A percentile compares a stretch with the other conserved stretches of the same genome.
Conservation (phyloP, 805 yeast genomes). For the Ogataea trehaloabstinens region DNA sequence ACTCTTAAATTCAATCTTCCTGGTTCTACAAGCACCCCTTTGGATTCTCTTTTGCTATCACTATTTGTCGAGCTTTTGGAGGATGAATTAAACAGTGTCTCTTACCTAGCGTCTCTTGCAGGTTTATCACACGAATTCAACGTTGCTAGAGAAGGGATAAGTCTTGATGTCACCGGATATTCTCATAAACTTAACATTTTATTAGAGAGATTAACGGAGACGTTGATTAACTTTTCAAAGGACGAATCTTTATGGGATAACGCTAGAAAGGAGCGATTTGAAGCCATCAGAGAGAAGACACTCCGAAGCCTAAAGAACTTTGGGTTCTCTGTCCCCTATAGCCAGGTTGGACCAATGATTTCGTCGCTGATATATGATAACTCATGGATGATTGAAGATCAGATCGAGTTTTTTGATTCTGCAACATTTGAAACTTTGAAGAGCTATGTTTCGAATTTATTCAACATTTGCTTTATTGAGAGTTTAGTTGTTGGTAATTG, state of each 20-base stretch:
- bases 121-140: conserved; percentile 62
- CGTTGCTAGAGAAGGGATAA: conserved; percentile 67
- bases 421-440: conserved; percentile 41
- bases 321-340: conserved; percentile 72
- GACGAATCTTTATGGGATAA: conserved; percentile 24
- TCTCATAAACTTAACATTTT: conserved; percentile 74
- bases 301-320: conserved; percentile 64
- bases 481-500: conserved; percentile 77
- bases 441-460: conserved; percentile 49
- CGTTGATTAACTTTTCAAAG: conserved; percentile 45
- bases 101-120: conserved; percentile 83
- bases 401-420: conserved; percentile 47
- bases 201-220: conserved; percentile 56
- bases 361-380: conserved; percentile 68
- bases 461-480: conserved; percentile 63
- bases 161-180: conserved; percentile 70
- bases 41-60: conserved; percentile 54
- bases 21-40: conserved; percentile 55
- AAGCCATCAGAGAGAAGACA: conserved; percentile 61
- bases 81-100: conserved; percentile 70
- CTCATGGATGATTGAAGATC: conserved; percentile 64
- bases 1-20: conserved; percentile 66
- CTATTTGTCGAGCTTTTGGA: conserved; percentile 69
- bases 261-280: conserved; percentile 57
- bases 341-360: conserved; percentile 65